Base-by-base conservation (phyloP, 495 filamentous ascomycete genomes). In the Cercophora newfieldiana region DNA sequence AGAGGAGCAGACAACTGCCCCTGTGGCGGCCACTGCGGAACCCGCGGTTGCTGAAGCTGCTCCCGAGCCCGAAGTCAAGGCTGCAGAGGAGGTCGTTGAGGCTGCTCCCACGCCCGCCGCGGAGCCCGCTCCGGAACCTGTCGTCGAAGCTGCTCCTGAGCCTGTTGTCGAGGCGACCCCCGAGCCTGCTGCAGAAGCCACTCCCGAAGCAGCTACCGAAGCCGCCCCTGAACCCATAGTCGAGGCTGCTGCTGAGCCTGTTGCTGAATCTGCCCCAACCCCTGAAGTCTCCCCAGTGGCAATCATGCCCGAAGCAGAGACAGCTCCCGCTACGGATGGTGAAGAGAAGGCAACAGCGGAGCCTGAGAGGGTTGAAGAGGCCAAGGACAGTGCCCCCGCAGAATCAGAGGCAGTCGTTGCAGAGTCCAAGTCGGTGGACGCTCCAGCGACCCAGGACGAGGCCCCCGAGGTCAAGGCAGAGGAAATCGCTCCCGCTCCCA, bases 161-260 rank as follows among this genome's bases (percentile, higher is more conserved):
- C 29, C 65, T 19, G 68, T 61, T 14, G 68, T 66, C 19, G 70
- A 77, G 18, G 62, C 64, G 8, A 8, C 8, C 14, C 31, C 54
- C 24, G 59, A 69, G 30, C 61, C 69, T 6, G 61, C 37, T 61
- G 33, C 69, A 19, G 63, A 68, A 44, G 22, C 65, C 21, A 18
- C 54, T 6, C 18, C 65, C 12, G 30, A 33, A 26, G 37, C 16
- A 54, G 54, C 25, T 8, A 24, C 10, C 50, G 64, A 56, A 37
- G 14, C 44, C 18, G 51, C 63, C 4, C 44, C 56, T 10, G 68
- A 68, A 22, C 28, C 65, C n/a, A 66, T 60, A 7, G 68, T 66
- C 18, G 69, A 77, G 19, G 64, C 61, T 8, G 21, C 8, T 21
- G 44, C 54, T 24, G 59, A 69, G 44, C 61, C 69, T 3, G 61